Percentiles rank a stretch among this genome's conserved stretches.
Conservation (phyloP, 768 basidiomycete genomes). For the Cyclocybe cylindracea region DNA sequence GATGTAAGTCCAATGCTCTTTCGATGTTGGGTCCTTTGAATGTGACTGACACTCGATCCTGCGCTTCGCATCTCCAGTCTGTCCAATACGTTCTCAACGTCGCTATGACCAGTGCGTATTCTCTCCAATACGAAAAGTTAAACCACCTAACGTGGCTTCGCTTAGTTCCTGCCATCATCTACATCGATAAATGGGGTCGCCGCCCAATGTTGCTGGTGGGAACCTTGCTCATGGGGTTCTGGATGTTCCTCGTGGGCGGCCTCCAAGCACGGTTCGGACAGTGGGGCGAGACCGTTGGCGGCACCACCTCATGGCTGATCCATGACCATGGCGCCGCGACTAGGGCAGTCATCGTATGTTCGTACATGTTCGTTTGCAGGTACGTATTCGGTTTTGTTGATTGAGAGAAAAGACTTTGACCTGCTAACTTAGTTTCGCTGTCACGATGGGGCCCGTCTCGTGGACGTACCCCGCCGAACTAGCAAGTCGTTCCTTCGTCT, state of each 20-base stretch:
- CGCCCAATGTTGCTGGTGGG: conserved; percentile 73
- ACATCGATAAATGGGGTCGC: conserved; percentile 80
- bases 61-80: conserved; percentile 34
- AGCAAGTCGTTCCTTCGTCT: conserved; percentile 20
- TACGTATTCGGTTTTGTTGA: conserved; percentile 4
- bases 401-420: not conserved
- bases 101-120: conserved; percentile 35
- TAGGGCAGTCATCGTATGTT: conserved; percentile 74
- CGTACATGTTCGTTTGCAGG: conserved; percentile 75
- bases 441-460: conserved; percentile 78
- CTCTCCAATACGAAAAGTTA: conserved; percentile 46
- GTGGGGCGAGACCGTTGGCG: conserved; percentile 49
- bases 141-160: conserved; percentile 18
- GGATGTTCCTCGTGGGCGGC: conserved; percentile 76
- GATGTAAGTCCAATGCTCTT: conserved; percentile 30
- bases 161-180: conserved; percentile 53
- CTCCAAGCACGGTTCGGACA: conserved; percentile 67
- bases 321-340: conserved; percentile 53
- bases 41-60: not conserved
- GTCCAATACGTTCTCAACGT: conserved; percentile 65
- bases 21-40: not conserved
- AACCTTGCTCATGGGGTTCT: conserved; percentile 71
- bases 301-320: conserved; percentile 51
- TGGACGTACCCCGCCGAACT: conserved; percentile 76
- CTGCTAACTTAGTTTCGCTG: conserved; percentile 48